A percentile compares a stretch with the other conserved stretches of the same genome.
Conservation (phyloP, 768 basidiomycete genomes). For the Agrocybe pediades region DNA sequence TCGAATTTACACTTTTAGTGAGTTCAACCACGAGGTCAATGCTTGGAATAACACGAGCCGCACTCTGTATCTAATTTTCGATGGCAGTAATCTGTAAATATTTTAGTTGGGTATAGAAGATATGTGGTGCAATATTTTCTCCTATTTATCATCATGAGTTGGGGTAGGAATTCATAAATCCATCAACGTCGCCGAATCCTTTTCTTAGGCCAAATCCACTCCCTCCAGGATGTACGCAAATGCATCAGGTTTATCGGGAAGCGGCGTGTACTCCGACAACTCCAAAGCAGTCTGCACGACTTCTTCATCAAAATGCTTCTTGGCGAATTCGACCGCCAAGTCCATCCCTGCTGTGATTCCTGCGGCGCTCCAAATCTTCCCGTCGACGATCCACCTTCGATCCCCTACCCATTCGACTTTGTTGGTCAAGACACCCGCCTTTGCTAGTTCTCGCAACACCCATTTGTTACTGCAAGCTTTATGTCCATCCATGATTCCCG, state of each 20-base stretch:
- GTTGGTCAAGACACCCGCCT: conserved; percentile 13
- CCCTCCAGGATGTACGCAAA: conserved; percentile 24
- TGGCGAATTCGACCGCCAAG: conserved; percentile 26
- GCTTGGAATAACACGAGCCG: too few relatives aligned
- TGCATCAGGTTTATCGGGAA: conserved; percentile 23
- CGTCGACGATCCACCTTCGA: conserved; percentile 24
- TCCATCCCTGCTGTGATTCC: conserved; percentile 28
- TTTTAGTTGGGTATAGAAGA: not conserved
- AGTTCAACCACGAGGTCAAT: too few relatives aligned
- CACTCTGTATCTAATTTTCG: not conserved
- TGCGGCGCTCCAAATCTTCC: conserved; percentile 29
- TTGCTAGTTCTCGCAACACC: conserved; percentile 11
- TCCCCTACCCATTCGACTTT: conserved; percentile 29
- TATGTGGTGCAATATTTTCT: not conserved
- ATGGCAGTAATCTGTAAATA: not conserved
- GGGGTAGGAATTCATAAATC: not conserved
- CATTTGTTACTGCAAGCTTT: conserved; percentile 23
- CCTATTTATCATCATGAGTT: too few relatives aligned
- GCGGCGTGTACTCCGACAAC: conserved; percentile 20
- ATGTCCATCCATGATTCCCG: conserved; percentile 23
- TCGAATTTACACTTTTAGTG: too few relatives aligned
- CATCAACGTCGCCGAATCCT: not conserved
- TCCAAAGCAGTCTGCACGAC: conserved; percentile 18
- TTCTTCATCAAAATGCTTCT: conserved; percentile 21
- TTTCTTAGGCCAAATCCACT: conserved; percentile 11